Conservation (phyloP, 345 rosid genomes). For the Anacardium occidentale region DNA sequence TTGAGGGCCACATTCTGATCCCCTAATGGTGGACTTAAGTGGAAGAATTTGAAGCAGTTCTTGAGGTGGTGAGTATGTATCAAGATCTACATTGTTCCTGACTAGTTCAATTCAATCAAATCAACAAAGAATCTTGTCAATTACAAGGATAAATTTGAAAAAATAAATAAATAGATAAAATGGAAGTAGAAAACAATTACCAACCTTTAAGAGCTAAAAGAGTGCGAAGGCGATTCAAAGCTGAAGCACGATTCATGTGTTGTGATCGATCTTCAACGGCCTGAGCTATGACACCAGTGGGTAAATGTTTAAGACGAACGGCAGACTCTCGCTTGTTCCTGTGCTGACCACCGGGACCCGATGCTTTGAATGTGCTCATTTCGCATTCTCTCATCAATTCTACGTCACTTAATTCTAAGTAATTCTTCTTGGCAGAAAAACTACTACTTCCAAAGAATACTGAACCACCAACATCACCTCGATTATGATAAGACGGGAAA, state of each 20-base stretch:
- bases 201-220: conserved; percentile 76
- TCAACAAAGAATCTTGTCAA: too few relatives aligned
- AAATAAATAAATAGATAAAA: too few relatives aligned
- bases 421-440: conserved; percentile 19
- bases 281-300: conserved; percentile 82
- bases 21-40: conserved; percentile 64
- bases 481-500: neutral
- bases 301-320: conserved; percentile 79
- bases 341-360: conserved; percentile 97
- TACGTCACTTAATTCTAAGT: conserved; percentile 57
- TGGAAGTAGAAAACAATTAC: too few relatives aligned
- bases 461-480: neutral
- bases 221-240: conserved; percentile 73
- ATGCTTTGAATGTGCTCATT: conserved; percentile 63
- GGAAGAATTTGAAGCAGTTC: conserved; percentile 94
- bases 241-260: conserved; percentile 88
- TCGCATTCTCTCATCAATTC: conserved; percentile 80
- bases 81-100: conserved; percentile 62
- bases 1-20: conserved; percentile 63
- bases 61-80: conserved; percentile 59
- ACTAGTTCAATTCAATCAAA: conserved; percentile 38
- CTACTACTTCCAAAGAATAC: neutral
- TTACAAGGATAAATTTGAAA: too few relatives aligned
- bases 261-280: conserved; percentile 92
- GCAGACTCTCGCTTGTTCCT: conserved; percentile 96